Conservation (phyloP, 2,329 filamentous ascomycete genomes). For the Sporothrix protearum region DNA sequence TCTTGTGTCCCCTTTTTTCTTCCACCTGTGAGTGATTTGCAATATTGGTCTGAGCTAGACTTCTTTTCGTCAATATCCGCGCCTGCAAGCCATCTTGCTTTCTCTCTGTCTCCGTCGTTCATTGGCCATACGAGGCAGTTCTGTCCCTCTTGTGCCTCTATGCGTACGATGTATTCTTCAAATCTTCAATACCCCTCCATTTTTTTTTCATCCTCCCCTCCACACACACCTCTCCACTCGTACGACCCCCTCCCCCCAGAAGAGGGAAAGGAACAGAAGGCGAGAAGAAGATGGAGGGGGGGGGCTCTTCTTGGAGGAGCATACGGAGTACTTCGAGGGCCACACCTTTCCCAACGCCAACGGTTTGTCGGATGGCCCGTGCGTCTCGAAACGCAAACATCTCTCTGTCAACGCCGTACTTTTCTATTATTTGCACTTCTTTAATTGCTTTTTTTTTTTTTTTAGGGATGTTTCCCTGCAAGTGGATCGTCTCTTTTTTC, state of each 20-base stretch:
- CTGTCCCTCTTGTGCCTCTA: not conserved
- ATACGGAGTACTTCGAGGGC: not conserved
- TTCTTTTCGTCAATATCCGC: not conserved
- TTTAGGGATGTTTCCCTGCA: slow-evolving; percentile 4
- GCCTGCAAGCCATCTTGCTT: not conserved
- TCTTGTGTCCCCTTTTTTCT: not conserved
- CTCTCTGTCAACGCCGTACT: not conserved
- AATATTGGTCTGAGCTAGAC: no score
- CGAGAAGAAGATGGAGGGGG: not conserved
- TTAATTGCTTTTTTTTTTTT: not conserved
- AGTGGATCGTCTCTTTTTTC: slow-evolving; percentile 16
- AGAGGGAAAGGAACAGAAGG: not conserved
- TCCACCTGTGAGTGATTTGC: not conserved
- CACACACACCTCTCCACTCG: not conserved
- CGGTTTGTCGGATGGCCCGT: slow-evolving; percentile 21
- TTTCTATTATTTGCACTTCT: not conserved
- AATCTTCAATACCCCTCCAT: slow-evolving; percentile 10
- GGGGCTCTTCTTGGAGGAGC: not conserved
- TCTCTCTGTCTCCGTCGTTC: not conserved
- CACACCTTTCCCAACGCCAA: slow-evolving; percentile 19
- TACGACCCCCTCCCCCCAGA: not conserved
- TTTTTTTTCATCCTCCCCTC: not conserved
- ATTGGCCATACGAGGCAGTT: slow-evolving; percentile 5
- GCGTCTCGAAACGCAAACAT: slow-evolving; percentile 19
- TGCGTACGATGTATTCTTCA: not conserved